A percentile compares a stretch with the other conserved stretches of the same genome.
Conservation (phyloP, 352 stramenopile species). For the Phytophthora pseudosyringae region DNA sequence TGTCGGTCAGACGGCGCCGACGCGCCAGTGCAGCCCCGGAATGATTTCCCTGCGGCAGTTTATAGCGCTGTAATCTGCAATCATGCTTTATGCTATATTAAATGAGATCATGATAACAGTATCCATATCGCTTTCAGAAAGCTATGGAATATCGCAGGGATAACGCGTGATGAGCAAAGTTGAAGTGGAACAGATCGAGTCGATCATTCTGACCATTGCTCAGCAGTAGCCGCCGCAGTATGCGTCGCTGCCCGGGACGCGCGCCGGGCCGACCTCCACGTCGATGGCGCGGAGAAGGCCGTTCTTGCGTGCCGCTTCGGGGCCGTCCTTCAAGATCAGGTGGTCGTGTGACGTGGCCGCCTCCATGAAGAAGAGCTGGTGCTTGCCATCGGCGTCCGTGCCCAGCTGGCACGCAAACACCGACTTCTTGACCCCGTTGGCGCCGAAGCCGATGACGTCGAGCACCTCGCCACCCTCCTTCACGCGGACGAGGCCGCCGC, state of each 20-base stretch:
- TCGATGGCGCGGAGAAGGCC: conserved; percentile 51
- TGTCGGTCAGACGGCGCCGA: no score
- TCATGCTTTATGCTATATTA: no score
- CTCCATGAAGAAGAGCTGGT: conserved; percentile 72
- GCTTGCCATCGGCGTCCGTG: conserved; percentile 55
- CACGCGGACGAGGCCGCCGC: conserved; percentile 57
- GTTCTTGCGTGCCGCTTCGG: conserved; percentile 45
- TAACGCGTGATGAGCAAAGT: no score
- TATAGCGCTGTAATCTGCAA: no score
- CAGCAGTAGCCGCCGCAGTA: conserved; percentile 81
- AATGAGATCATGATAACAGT: no score
- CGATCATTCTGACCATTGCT: not conserved
- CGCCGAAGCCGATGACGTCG: conserved; percentile 63
- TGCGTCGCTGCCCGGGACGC: conserved; percentile 33
- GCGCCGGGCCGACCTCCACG: conserved; percentile 57
- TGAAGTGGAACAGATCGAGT: no score
- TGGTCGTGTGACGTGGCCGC: conserved; percentile 46
- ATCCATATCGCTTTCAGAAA: no score
- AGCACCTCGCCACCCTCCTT: conserved; percentile 61
- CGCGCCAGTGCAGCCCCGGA: no score
- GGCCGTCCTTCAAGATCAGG: conserved; percentile 47
- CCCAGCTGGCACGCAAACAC: conserved; percentile 72
- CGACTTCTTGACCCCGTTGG: conserved; percentile 56
- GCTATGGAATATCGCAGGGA: no score
- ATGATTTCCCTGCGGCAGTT: no score